phyloP scores from a whole-genome alignment of 495 filamentous ascomycete genomes.

The Rhypophila decipiens region DNA sequence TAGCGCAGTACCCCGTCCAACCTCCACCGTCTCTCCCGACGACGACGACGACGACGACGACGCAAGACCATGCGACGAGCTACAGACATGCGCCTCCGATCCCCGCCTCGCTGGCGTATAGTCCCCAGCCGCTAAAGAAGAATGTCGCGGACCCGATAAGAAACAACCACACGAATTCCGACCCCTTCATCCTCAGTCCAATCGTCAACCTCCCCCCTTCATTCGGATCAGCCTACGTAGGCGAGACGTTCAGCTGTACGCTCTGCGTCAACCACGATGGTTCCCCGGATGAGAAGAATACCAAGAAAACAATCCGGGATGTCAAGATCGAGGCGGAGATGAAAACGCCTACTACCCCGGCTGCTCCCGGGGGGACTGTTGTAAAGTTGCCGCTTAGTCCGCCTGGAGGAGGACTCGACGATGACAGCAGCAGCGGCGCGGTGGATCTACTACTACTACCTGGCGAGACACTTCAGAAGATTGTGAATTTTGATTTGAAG shows the following conservation, averaged over 20 bases:
- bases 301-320: constrained; percentile 54
- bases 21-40: constrained; percentile 21
- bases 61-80: too few relatives aligned
- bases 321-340: constrained; percentile 86
- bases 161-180: constrained; percentile 27
- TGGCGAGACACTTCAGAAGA: constrained; percentile 70
- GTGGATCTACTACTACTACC: too few relatives aligned
- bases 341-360: constrained; percentile 63
- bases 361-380: constrained; percentile 2
- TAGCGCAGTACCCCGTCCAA: constrained; percentile 42
- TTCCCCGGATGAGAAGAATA: not conserved
- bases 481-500: constrained; percentile 79
- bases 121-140: not conserved
- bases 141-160: not conserved
- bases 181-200: constrained; percentile 43
- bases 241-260: constrained; percentile 90
- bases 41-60: not conserved
- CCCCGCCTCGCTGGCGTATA: constrained; percentile 42
- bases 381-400: constrained; percentile 5
- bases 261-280: constrained; percentile 92
- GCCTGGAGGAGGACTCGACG: constrained; percentile 32
- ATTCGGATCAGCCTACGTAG: constrained; percentile 92
- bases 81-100: constrained; percentile 22
- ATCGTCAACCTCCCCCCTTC: constrained; percentile 84
- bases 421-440: too few relatives aligned